Evolutionary conservation across 345 rosid species (phyloP).

Genomic region (Limnanthes douglasii): DNA sequence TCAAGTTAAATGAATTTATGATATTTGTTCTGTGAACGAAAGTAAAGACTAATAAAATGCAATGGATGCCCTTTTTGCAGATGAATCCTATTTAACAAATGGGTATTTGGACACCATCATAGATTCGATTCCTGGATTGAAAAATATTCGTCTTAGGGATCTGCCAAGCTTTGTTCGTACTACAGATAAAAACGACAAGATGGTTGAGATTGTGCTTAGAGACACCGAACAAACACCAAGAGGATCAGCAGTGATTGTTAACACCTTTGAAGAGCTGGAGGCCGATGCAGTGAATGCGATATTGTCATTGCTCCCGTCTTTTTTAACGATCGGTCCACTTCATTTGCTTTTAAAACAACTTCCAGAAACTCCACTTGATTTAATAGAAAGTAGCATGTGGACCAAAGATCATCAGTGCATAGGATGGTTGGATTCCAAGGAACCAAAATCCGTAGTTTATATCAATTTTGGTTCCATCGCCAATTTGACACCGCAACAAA

Average conservation of each 20-base stretch:
- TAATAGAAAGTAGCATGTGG: conserved; percentile 29
- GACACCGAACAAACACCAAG: no score
- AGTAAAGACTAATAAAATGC: no score
- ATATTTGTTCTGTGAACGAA: no score
- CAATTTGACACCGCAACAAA: conserved; percentile 16
- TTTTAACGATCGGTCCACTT: no score
- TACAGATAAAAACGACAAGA: no score
- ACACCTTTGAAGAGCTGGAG: conserved; percentile 40
- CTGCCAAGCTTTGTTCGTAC: not conserved
- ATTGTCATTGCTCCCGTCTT: no score
- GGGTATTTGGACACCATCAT: not conserved
- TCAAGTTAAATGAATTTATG: no score
- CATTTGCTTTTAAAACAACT: conserved; percentile 9
- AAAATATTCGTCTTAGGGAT: not conserved
- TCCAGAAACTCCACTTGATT: conserved; percentile 21
- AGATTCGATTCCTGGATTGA: not conserved
- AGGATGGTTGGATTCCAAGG: conserved; percentile 48
- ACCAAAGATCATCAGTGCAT: conserved; percentile 32
- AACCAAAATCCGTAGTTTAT: conserved; percentile 28
- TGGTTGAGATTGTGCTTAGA: no score
- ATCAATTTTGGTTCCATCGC: conserved; percentile 54
- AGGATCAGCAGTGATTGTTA: conserved; percentile 38
- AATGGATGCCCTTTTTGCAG: no score
- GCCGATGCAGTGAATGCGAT: conserved; percentile 7
- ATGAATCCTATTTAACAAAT: not conserved